phyloP scores from a whole-genome alignment of 176 grass and related monocot species.

The Carex myosuroides region DNA sequence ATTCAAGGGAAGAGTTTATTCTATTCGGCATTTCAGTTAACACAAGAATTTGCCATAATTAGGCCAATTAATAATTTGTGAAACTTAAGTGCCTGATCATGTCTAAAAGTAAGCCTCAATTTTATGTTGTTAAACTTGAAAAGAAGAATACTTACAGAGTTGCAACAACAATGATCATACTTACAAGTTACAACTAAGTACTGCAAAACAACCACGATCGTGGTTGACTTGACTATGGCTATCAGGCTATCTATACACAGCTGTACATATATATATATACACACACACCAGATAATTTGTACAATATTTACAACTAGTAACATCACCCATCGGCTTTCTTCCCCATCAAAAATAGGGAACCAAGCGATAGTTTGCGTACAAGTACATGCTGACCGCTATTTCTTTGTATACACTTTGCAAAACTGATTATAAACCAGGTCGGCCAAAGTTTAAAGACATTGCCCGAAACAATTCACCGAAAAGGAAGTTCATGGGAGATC shows the following conservation, averaged over 20 bases:
- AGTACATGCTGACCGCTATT: neutral
- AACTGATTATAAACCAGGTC: neutral
- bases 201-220: neutral
- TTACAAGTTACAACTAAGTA: neutral
- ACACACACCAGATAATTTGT: neutral
- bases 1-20: neutral
- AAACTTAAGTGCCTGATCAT: neutral
- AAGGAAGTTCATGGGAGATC: constrained; percentile 63
- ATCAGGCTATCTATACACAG: neutral
- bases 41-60: neutral
- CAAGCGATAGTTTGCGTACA: neutral
- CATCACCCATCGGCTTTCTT: neutral
- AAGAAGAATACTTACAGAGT: neutral
- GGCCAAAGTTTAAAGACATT: constrained; percentile 45
- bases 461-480: constrained; percentile 58
- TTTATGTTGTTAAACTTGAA: neutral
- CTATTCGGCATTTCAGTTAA: neutral
- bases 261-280: neutral
- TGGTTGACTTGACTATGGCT: neutral
- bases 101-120: neutral
- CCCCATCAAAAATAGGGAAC: neutral
- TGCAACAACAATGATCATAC: neutral
- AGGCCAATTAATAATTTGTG: neutral
- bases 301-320: constrained; percentile 7
- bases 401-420: neutral